A percentile compares a stretch with the other conserved stretches of the same genome.
phyloP scores from a whole-genome alignment of 75 land plant genomes.

The Selaginella moellendorffii region DNA sequence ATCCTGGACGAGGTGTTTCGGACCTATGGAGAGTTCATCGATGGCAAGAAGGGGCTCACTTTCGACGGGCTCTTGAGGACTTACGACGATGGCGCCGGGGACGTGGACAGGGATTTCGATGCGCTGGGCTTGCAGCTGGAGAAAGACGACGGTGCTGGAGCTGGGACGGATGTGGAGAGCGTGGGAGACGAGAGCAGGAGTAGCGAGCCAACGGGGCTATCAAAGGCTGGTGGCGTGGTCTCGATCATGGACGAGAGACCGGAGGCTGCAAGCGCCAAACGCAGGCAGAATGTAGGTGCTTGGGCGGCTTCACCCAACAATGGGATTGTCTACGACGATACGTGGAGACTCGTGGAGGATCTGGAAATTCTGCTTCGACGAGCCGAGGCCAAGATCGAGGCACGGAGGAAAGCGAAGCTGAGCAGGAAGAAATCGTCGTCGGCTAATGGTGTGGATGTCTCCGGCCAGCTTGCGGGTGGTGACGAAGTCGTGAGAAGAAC shows the following conservation, averaged over 20 bases:
- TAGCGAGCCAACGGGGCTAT: background rate
- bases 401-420: slow-evolving; percentile 35
- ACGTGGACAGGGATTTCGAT: slow-evolving; percentile 94
- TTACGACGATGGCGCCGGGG: slow-evolving; percentile 97
- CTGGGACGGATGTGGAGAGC: slow-evolving; percentile 22
- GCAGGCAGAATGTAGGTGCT: slow-evolving; percentile 23
- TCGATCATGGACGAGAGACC: slow-evolving; percentile 15
- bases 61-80: slow-evolving; percentile 75
- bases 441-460: slow-evolving; percentile 10
- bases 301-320: slow-evolving; percentile 44
- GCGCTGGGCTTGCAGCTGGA: slow-evolving; percentile 59
- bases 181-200: slow-evolving; percentile 22
- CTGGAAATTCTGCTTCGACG: slow-evolving; percentile 68
- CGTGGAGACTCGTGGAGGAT: slow-evolving; percentile 82
- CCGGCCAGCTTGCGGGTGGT: background rate
- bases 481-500: background rate
- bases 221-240: background rate
- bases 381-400: slow-evolving; percentile 41
- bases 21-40: slow-evolving; percentile 85
- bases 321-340: slow-evolving; percentile 73
- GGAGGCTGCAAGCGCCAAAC: background rate
- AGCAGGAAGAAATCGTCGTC: slow-evolving; percentile 29
- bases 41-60: slow-evolving; percentile 55
- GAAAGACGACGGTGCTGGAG: slow-evolving; percentile 25
- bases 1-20: slow-evolving; percentile 96